phyloP scores from a whole-genome alignment of 2,329 filamentous ascomycete genomes.

The Aspergillus hiratsukae region DNA sequence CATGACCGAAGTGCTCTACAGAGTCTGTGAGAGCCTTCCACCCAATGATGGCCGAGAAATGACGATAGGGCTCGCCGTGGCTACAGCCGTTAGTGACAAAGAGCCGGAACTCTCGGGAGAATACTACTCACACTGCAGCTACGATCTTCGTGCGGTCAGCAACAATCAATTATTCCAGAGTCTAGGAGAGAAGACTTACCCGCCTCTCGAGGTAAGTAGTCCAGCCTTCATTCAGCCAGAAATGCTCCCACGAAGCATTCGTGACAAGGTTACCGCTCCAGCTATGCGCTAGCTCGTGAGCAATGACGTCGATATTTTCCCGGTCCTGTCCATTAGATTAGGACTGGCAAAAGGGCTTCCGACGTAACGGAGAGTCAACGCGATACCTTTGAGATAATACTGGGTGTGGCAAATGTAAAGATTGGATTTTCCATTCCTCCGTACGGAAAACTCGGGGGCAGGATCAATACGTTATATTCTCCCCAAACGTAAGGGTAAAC shows the following conservation, averaged over 20 bases:
- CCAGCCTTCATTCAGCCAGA: constrained; percentile 73
- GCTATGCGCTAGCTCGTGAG: constrained; percentile 70
- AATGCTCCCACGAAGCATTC: constrained; percentile 51
- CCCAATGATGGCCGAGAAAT: constrained; percentile 93
- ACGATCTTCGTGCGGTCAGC: constrained; percentile 32
- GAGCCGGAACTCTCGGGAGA: not conserved
- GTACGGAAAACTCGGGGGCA: constrained; percentile 87
- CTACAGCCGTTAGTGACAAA: constrained; percentile 34
- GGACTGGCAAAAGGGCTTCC: not conserved
- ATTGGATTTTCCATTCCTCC: constrained; percentile 84
- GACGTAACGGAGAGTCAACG: not conserved
- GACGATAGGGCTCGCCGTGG: constrained; percentile 78
- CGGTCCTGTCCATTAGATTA: constrained; percentile 49
- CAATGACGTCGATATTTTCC: constrained; percentile 94
- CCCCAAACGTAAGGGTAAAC: constrained; percentile 92
- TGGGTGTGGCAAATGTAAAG: constrained; percentile 92
- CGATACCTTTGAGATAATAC: constrained; percentile 72
- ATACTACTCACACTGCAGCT: constrained; percentile 33
- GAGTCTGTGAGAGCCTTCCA: constrained; percentile 86
- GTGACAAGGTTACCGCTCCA: constrained; percentile 79
- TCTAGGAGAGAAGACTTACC: constrained; percentile 24
- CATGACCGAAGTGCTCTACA: constrained; percentile 70
- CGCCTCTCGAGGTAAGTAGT: constrained; percentile 91
- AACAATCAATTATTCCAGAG: too few relatives aligned
- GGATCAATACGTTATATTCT: constrained; percentile 86